Evolutionary conservation across 2,329 filamentous ascomycete genomes (phyloP).

Genomic region (Lasiodiplodia theobromae): DNA sequence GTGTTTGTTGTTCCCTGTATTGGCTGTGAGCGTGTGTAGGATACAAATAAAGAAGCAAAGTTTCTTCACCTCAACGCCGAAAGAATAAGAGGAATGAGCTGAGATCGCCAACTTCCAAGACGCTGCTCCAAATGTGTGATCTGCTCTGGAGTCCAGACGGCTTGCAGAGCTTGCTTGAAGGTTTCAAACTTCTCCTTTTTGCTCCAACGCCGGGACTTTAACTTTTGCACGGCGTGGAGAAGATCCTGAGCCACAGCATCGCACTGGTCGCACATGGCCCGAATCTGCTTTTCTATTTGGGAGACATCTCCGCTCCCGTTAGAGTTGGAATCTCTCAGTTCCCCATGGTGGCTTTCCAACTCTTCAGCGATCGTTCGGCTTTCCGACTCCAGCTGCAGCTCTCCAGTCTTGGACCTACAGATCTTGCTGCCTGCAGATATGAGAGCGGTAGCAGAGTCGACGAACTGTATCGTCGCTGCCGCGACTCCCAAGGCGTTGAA

Average conservation of each 20-base stretch:
- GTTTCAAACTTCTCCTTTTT: conserved; percentile 8
- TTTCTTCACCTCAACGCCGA: conserved; percentile 19
- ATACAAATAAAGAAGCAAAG: background rate
- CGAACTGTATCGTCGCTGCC: conserved; percentile 4
- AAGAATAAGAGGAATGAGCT: background rate
- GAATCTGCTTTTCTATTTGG: conserved; percentile 13
- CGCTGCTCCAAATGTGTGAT: background rate
- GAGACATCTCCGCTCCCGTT: background rate
- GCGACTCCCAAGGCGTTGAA: conserved; percentile 13
- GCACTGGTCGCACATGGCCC: background rate
- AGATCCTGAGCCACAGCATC: background rate
- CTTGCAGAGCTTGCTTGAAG: conserved; percentile 2
- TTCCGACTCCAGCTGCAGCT: background rate
- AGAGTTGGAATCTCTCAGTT: background rate
- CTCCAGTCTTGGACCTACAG: background rate
- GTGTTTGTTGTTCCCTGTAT: background rate
- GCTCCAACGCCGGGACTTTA: background rate
- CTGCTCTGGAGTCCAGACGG: conserved; percentile 10
- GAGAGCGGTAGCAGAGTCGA: conserved; percentile 15
- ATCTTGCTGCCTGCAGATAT: background rate
- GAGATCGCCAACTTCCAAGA: background rate
- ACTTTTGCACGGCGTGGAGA: background rate
- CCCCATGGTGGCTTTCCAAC: background rate
- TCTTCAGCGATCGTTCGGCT: background rate
- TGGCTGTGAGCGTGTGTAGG: background rate